Evolutionary conservation across 2,329 filamentous ascomycete genomes (phyloP).

Genomic region (Alternaria infectoria): DNA sequence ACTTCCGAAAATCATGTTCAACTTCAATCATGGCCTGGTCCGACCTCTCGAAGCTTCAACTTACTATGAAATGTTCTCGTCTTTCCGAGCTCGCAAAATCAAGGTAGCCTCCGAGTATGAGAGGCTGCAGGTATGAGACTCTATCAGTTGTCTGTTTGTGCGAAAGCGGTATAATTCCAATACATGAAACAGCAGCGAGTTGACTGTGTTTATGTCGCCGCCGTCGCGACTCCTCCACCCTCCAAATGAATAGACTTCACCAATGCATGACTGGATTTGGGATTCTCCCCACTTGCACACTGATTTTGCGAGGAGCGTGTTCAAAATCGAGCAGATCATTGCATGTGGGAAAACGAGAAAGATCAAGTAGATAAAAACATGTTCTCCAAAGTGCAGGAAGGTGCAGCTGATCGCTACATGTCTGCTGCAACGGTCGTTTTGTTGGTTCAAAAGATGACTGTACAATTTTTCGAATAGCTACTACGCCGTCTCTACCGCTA

Average conservation of each 20-base stretch:
- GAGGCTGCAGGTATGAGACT: neutral
- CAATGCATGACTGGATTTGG: neutral
- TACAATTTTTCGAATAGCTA: no score
- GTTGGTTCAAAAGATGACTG: no score
- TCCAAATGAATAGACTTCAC: no score
- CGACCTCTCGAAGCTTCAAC: neutral
- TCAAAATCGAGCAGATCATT: neutral
- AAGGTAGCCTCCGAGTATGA: neutral
- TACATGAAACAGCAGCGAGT: neutral
- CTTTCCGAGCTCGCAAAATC: neutral
- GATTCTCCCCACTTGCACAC: neutral
- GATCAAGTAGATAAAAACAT: neutral
- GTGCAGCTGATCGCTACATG: fast-evolving
- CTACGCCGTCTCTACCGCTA: neutral
- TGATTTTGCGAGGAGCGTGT: neutral
- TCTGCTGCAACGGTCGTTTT: neutral
- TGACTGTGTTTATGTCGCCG: neutral
- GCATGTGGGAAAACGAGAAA: neutral
- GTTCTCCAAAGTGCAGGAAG: neutral
- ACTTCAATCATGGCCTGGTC: neutral
- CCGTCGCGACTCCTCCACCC: no score
- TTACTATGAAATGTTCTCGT: fast-evolving
- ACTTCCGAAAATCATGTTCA: neutral
- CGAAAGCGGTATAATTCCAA: fast-evolving
- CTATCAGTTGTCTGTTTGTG: neutral